Conservation (phyloP, 2,329 filamentous ascomycete genomes). For the Monosporascus sp. region DNA sequence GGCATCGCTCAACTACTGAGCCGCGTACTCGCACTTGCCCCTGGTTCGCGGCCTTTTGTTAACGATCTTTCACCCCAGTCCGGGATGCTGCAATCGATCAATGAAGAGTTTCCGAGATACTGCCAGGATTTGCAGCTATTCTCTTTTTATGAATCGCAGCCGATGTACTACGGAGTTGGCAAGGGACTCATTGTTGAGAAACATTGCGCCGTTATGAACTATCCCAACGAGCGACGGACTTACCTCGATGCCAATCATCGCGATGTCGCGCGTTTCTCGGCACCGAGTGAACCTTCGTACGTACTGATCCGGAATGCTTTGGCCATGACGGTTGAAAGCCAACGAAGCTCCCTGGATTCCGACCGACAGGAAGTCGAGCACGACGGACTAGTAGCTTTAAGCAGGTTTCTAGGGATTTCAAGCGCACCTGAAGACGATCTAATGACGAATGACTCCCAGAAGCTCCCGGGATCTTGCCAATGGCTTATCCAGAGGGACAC, state of each 20-base stretch:
- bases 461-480: conserved; percentile 4
- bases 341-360: not conserved
- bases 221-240: conserved; percentile 19
- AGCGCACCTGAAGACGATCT: conserved; percentile 1
- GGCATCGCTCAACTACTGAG: conserved; percentile 19
- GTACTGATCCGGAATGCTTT: conserved; percentile 20
- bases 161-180: conserved; percentile 17
- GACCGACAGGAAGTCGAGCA: not conserved
- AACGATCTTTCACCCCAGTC: conserved; percentile 25
- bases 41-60: conserved; percentile 23
- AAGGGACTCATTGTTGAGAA: conserved; percentile 27
- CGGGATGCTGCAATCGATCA: conserved; percentile 21
- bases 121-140: conserved; percentile 17
- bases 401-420: not conserved
- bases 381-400: not conserved
- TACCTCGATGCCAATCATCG: conserved; percentile 27
- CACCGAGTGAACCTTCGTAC: conserved; percentile 18
- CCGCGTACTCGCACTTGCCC: conserved; percentile 14
- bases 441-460: not conserved
- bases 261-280: conserved; percentile 21
- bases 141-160: conserved; percentile 27
- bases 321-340: conserved; percentile 2
- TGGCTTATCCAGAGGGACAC: conserved; percentile 3
- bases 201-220: conserved; percentile 22
- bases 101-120: conserved; percentile 27